Evolutionary conservation across 805 yeast species (phyloP), one percentile per base, ranked within the genome.

Genomic region (Cyberlindnera bimundalis): DNA sequence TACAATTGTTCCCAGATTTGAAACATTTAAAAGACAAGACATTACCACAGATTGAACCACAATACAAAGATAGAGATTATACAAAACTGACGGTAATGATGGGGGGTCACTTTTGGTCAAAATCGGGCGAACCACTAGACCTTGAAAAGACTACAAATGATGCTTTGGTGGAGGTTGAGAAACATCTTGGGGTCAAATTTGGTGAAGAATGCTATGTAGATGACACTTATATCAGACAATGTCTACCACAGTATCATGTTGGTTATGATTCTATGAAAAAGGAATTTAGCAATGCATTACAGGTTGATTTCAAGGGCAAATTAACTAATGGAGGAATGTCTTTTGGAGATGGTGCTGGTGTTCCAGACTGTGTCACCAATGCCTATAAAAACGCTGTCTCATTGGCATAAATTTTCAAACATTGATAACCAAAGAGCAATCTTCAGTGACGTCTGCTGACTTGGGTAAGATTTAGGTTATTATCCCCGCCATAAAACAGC

Each of bases 1-100:
- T 53, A 15, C 63, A 65, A 1, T 45, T 70, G 5, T 46, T 59
- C 32, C 37, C 43, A 5, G 32, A 40, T n/a, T 3, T 19, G 14
- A n/a, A 26, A 3, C 14, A 21, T 55, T 31, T 43, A 53, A 3
- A 18, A 42, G 8, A 54, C 47, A 13, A 53, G 13, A 24, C 26
- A 3, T 20, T 34, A 21, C 43, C 43, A 14, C 15, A 39, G 12
- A 11, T 42, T 16, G 10, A 18, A 10, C 51, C 26, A 37, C 52
- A 15, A 32, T 37, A 43, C 41, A 15, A 9, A 4, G 34, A 25
- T 2, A 46, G 37, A 6, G 64, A 66, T 0, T 81, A 79, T 50
- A 77, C 88, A 5, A 87, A 84, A 51, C 57, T 90, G 40, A 93
- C 99, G 0, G 73, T 87, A 19, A 91, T 91, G 97, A 65, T 89